phyloP scores from a whole-genome alignment of 495 filamentous ascomycete species.

The Mycothermus thermophilus region DNA sequence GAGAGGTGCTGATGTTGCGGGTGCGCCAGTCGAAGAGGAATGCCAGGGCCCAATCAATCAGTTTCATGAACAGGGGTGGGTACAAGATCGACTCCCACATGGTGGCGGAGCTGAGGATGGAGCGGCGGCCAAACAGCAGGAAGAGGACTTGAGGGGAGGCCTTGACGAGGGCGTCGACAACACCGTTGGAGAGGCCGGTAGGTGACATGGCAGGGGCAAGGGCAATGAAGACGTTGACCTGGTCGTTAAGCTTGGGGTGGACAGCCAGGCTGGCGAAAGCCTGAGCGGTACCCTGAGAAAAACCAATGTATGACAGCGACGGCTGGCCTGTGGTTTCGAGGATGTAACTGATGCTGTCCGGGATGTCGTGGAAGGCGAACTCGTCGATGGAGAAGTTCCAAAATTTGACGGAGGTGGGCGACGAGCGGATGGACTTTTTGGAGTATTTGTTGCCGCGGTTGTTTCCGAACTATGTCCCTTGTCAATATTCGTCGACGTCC shows the following conservation, averaged over 20 bases:
- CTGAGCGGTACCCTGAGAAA: conserved; percentile 93
- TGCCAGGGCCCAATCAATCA: conserved; percentile 67
- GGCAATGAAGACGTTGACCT: conserved; percentile 94
- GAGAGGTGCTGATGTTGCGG: conserved; percentile 69
- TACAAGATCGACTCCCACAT: conserved; percentile 97
- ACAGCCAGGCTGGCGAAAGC: conserved; percentile 92
- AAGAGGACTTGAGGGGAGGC: conserved; percentile 87
- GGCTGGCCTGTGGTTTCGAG: conserved; percentile 66
- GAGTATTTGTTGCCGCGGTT: conserved; percentile 98
- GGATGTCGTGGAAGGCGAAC: conserved; percentile 95
- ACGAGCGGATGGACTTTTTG: conserved; percentile 68
- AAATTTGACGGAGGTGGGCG: conserved; percentile 63
- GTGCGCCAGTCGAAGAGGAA: conserved; percentile 86
- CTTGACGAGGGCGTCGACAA: conserved; percentile 87
- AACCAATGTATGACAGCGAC: conserved; percentile 91
- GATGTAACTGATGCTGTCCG: conserved; percentile 84
- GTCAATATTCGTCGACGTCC: not conserved
- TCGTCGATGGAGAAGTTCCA: conserved; percentile 98
- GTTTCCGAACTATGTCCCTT: conserved; percentile 64
- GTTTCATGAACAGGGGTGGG: conserved; percentile 79
- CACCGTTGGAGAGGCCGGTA: conserved; percentile 69
- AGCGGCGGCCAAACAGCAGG: conserved; percentile 86
- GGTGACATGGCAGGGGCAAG: conserved; percentile 94
- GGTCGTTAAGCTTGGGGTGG: conserved; percentile 81
- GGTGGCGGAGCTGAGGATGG: conserved; percentile 80